Conservation (phyloP, 345 rosid species). For the Hibiscus trionum region DNA sequence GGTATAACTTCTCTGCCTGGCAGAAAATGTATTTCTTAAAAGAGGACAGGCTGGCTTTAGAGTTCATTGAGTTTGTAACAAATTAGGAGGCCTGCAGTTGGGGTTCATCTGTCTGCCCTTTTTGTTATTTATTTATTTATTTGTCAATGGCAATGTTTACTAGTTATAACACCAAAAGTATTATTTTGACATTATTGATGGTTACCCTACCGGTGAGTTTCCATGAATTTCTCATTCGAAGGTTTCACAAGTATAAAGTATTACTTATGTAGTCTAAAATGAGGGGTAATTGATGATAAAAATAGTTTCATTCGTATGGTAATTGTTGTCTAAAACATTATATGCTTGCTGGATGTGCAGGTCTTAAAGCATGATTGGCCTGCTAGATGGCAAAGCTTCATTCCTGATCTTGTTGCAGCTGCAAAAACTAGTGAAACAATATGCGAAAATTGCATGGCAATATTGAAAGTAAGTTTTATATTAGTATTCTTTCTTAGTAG, state of each 20-base stretch:
- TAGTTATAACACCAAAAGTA: not conserved
- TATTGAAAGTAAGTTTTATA: constrained; percentile 58
- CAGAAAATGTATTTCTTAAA: not conserved
- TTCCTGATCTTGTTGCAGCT: constrained; percentile 97
- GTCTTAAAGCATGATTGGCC: constrained; percentile 99
- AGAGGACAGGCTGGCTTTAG: not conserved
- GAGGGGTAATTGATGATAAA: not conserved
- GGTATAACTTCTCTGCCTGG: constrained; percentile 33
- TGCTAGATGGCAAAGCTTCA: constrained; percentile 91
- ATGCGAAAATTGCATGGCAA: constrained; percentile 97
- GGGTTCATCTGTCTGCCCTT: not conserved
- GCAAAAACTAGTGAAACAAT: constrained; percentile 99
- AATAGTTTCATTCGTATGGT: not conserved
- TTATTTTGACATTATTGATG: not conserved
- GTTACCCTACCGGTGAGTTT: not conserved
- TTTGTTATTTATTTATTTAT: not conserved
- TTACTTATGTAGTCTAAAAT: not conserved
- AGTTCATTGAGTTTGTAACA: not conserved
- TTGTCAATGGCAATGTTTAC: not conserved
- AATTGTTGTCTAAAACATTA: not conserved
- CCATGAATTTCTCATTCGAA: not conserved
- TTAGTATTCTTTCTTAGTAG: not conserved
- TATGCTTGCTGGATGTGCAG: constrained; percentile 25
- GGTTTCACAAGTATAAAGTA: not conserved
- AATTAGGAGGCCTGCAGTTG: not conserved